A percentile compares a stretch with the other conserved stretches of the same genome.
phyloP scores from a whole-genome alignment of 805 yeast species.

The Kluyveromyces starmeri region DNA sequence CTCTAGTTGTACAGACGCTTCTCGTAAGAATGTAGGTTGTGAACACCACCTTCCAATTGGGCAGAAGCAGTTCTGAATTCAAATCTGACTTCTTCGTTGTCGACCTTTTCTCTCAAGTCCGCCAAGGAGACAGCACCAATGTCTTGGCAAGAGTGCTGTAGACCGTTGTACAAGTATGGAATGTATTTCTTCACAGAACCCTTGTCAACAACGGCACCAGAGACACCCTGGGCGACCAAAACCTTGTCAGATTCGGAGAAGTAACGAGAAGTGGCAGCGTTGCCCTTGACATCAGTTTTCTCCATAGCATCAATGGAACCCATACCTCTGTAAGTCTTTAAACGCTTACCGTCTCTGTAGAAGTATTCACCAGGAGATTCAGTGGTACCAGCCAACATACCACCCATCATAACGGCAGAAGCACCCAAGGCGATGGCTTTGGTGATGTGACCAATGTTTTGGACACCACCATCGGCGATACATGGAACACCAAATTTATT shows the following conservation, averaged over 20 bases:
- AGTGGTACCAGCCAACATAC: conserved; percentile 95
- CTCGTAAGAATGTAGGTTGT: conserved; percentile 93
- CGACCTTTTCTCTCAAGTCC: conserved; percentile 56
- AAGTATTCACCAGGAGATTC: conserved; percentile 98
- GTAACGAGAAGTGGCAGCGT: conserved; percentile 97
- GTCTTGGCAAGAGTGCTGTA: conserved; percentile 98
- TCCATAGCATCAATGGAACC: conserved; percentile 99
- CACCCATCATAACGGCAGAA: conserved; percentile 98
- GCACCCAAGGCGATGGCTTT: conserved; percentile 97
- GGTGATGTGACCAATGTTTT: conserved; percentile 96
- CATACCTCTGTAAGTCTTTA: conserved; percentile 98
- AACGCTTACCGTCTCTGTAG: conserved; percentile 96
- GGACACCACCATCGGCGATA: conserved; percentile 99
- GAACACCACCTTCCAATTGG: conserved; percentile 97
- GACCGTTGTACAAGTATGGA: conserved; percentile 90
- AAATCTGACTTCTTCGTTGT: conserved; percentile 70
- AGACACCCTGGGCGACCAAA: conserved; percentile 97
- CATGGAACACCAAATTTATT: conserved; percentile 95
- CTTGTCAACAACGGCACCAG: conserved; percentile 93
- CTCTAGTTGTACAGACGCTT: conserved; percentile 85
- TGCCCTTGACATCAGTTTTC: conserved; percentile 75
- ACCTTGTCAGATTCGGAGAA: conserved; percentile 94
- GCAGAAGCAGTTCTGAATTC: conserved; percentile 98
- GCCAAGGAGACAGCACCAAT: conserved; percentile 71
- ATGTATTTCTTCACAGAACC: conserved; percentile 90